Evolutionary conservation across 345 rosid species (phyloP).

Genomic region (Geranium rotundifolium): DNA sequence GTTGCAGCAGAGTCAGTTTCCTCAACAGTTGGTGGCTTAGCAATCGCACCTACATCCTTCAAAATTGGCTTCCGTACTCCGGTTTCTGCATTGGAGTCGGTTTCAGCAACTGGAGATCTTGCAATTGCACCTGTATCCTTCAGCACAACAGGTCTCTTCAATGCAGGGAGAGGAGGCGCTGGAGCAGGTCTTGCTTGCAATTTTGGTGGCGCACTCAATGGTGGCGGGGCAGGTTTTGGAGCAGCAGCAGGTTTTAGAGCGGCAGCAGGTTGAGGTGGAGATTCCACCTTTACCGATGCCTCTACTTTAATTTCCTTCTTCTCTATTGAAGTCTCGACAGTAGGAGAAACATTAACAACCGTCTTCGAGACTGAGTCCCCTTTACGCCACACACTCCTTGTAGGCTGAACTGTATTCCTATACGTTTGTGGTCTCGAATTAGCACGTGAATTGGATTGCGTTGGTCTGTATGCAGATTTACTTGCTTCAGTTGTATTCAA

Average conservation of each 20-base stretch:
- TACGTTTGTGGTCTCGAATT: constrained; percentile 17
- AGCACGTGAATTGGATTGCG: constrained; percentile 19
- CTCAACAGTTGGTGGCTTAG: not conserved
- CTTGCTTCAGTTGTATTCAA: constrained; percentile 12
- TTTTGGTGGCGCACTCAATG: constrained; percentile 55
- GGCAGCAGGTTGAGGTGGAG: constrained; percentile 21
- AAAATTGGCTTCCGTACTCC: not conserved
- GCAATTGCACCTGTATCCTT: constrained; percentile 68
- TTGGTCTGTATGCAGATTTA: not conserved
- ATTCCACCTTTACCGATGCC: constrained; percentile 21
- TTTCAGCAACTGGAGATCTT: constrained; percentile 16
- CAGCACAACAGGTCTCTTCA: constrained; percentile 52
- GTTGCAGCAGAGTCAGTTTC: not conserved
- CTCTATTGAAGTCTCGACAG: constrained; percentile 18
- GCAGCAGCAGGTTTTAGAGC: constrained; percentile 18
- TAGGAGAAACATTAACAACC: constrained; percentile 51
- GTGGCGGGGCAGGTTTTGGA: constrained; percentile 40
- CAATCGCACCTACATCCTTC: not conserved
- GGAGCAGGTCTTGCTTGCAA: constrained; percentile 64
- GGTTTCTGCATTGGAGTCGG: not conserved
- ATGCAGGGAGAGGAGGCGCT: constrained; percentile 32
- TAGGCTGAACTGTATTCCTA: constrained; percentile 40
- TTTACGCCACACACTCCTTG: constrained; percentile 95
- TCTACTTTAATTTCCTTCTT: constrained; percentile 17
- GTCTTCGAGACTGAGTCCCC: constrained; percentile 69